Evolutionary conservation across 1,284 basidiomycete species (phyloP), one percentile per base, ranked within the genome.

Genomic region (Fomes fomentarius): DNA sequence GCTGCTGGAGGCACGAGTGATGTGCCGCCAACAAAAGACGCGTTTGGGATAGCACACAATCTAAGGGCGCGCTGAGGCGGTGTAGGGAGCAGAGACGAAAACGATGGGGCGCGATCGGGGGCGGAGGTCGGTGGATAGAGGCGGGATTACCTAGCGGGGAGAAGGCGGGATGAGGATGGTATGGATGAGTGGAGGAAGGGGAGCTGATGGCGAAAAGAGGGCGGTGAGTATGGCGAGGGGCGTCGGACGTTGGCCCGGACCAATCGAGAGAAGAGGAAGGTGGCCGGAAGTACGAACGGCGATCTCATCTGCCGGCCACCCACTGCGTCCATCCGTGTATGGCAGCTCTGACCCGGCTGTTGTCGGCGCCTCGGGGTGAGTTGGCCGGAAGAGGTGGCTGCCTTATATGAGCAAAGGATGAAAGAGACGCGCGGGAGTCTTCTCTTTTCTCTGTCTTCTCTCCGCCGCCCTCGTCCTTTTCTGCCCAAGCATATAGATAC

Each of bases 381-480:
- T 25, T 15, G 35, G 22, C 47, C 45, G 57, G 56, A 17, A 26
- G 15, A 30, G n/a, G 14, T 19, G 12, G n/a, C 0, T 28, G 10
- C 58, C 58, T 10, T 37, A 52, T 57, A 28, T 39, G 50, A 42
- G 7, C 4, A 44, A 43, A 10, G 43, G 30, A 39, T 43, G 31
- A 34, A 33, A 38, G 42, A 46, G 43, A 60, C 55, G 33, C 59
- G 52, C 56, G 17, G 43, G 26, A 2, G 4, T 17, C 40, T 34
- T 52, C 45, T 52, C 47, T 55, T 47, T 48, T 57, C 55, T 50
- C 31, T 31, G 31, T 11, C 26, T 19, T 43, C 46, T 37, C 47
- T 6, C 26, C 38, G 15, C 21, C 37, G 19, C 12, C 42, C 30
- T 21, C 39, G 19, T n/a, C 42, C 30, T 21, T 43, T 14, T n/a